Evolutionary conservation across 176 grass and related monocot genomes (phyloP), one percentile per base, ranked within the genome.

Genomic region (Lolium perenne): DNA sequence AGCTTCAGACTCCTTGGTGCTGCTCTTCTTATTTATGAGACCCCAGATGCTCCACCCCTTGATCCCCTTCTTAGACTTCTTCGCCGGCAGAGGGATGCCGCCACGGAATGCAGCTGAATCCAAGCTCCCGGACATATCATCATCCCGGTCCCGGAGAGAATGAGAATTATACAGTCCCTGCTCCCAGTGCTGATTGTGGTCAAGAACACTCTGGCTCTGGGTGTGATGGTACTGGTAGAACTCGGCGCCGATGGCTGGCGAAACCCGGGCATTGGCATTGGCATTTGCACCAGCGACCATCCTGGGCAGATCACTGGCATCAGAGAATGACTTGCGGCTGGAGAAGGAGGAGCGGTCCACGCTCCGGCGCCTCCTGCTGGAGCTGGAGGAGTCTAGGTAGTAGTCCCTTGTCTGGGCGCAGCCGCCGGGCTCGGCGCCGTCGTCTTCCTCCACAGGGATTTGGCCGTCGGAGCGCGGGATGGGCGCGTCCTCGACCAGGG

Each of bases 41-140:
- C 92, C 92, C 91, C 91, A 98, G 18, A 98, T 86, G 80, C 76
- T 97, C 95, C 92, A 97, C 14, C 89, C 90, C 57, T 89, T 97
- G 85, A 87, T 91, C 93, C 93, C 91, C 50, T 91, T 98, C 78
- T 90, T 93, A 1, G 81, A 62, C 63, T 92, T 94, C 64, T 88
- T 97, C 5, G 79, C 10, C 7, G 65, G 48, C 57, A 80, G 18
- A 11, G 65, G 48, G 40, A 23, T 12, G 38, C 75, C 70, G 21
- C 81, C 85, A 38, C 15, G 49, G 55, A 91, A 91, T 17, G 84
- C 29, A 1, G 79, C 29, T 8, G 91, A 71, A 17, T 80, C 90
- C 21, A 95, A 90, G 82, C 87, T 88, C 69, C 80, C 89, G 8
- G 89, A 92, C 80, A 90, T 53, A 53, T 66, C 88, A 76, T 84